A percentile compares a stretch with the other conserved stretches of the same genome.
Conservation (phyloP, 345 rosid genomes). For the Gossypium thurberi region DNA sequence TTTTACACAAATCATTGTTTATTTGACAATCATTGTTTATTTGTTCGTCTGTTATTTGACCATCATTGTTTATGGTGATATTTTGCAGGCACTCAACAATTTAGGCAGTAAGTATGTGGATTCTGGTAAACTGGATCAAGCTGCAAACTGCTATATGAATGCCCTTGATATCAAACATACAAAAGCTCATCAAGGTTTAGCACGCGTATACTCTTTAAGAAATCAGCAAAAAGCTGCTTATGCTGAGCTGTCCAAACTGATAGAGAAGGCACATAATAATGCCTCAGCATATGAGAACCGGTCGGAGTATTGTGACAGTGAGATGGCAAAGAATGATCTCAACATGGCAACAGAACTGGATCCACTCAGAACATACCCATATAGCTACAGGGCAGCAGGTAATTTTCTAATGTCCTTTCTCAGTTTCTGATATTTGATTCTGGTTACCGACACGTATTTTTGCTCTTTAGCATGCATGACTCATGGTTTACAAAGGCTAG, state of each 20-base stretch:
- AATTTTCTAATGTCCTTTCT: slow-evolving; percentile 14
- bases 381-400: slow-evolving; percentile 95
- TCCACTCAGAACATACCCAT: slow-evolving; percentile 88
- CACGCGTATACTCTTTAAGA: slow-evolving; percentile 63
- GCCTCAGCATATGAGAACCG: too few species aligned
- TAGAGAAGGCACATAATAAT: too few species aligned
- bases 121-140: slow-evolving; percentile 60
- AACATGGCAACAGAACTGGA: slow-evolving; percentile 72
- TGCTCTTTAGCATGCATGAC: background rate
- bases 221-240: slow-evolving; percentile 64
- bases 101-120: slow-evolving; percentile 76
- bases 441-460: background rate
- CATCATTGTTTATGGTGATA: background rate
- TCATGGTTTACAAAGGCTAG: background rate
- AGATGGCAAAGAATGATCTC: slow-evolving; percentile 68
- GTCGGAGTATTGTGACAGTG: slow-evolving; percentile 76
- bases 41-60: background rate
- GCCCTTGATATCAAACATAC: slow-evolving; percentile 85
- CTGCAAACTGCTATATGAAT: slow-evolving; percentile 42
- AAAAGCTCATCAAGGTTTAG: slow-evolving; percentile 97
- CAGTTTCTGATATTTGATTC: background rate
- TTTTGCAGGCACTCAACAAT: slow-evolving; percentile 78
- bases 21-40: too few species aligned
- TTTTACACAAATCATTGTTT: too few species aligned
- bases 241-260: slow-evolving; percentile 63